Conservation (phyloP, 176 grass and related monocot genomes). For the Metroxylon sagu region DNA sequence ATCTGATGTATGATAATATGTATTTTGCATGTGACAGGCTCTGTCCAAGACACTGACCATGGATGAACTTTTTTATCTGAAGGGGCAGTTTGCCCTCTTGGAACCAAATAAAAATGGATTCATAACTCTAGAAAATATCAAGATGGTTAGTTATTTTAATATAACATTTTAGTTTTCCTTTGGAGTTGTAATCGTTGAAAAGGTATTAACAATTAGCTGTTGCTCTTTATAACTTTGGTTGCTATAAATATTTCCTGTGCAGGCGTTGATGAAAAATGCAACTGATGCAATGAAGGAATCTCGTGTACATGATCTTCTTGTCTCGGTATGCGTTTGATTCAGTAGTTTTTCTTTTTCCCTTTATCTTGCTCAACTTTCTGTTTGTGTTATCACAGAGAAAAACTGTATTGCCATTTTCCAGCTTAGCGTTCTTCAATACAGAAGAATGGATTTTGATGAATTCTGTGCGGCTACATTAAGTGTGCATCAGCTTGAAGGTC, state of each 20-base stretch:
- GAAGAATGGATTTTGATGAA: slow-evolving; percentile 81
- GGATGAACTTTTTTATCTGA: slow-evolving; percentile 74
- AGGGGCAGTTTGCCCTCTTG: slow-evolving; percentile 58
- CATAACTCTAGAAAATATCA: slow-evolving; percentile 73
- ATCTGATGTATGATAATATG: slow-evolving; percentile 8
- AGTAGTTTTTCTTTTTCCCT: not conserved
- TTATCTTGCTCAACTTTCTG: slow-evolving; percentile 7
- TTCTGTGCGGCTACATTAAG: slow-evolving; percentile 67
- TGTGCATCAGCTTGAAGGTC: slow-evolving; percentile 76
- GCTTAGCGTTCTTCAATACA: slow-evolving; percentile 70
- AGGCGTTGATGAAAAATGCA: slow-evolving; percentile 61
- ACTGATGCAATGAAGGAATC: slow-evolving; percentile 77
- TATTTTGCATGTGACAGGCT: slow-evolving; percentile 43
- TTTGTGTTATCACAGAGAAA: not conserved
- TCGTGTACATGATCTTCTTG: slow-evolving; percentile 55
- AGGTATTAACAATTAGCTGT: too few relatives aligned
- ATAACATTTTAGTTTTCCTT: not conserved
- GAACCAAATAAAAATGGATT: slow-evolving; percentile 65
- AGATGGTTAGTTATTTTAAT: slow-evolving; percentile 40
- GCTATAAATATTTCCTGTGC: slow-evolving; percentile 4
- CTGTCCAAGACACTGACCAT: slow-evolving; percentile 68
- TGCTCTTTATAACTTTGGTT: not conserved
- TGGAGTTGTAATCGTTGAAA: too few relatives aligned
- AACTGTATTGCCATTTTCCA: slow-evolving; percentile 3
- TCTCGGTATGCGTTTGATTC: slow-evolving; percentile 36